Percentiles rank a stretch among this genome's conserved stretches.
phyloP scores from a whole-genome alignment of 2,329 filamentous ascomycete genomes.

The Colletotrichum tamarilloi region DNA sequence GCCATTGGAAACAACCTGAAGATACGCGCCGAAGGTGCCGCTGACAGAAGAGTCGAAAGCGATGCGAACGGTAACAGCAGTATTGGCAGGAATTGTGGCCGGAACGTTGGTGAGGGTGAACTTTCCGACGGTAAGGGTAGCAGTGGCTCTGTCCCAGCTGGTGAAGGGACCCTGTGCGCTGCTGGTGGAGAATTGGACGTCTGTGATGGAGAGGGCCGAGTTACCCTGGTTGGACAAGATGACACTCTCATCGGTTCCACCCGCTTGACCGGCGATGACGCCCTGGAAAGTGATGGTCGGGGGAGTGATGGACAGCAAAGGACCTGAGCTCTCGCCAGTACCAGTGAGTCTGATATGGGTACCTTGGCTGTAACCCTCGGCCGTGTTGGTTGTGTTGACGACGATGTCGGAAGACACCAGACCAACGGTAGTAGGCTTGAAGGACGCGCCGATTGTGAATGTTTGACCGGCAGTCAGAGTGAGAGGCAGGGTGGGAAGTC shows the following conservation, averaged over 20 bases:
- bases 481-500: conserved; percentile 46
- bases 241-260: conserved; percentile 54
- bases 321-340: conserved; percentile 56
- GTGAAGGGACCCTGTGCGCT: conserved; percentile 58
- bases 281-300: conserved; percentile 60
- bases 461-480: conserved; percentile 47
- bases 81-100: conserved; percentile 52
- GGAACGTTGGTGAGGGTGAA: conserved; percentile 63
- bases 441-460: conserved; percentile 57
- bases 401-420: conserved; percentile 58
- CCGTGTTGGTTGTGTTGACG: conserved; percentile 59
- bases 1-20: conserved; percentile 59
- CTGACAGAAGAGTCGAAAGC: conserved; percentile 57
- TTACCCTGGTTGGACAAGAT: conserved; percentile 64
- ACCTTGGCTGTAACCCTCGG: conserved; percentile 56
- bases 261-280: conserved; percentile 56
- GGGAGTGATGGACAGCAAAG: conserved; percentile 60
- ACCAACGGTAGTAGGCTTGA: conserved; percentile 59
- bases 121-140: conserved; percentile 53
- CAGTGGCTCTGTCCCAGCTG: conserved; percentile 47
- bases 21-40: conserved; percentile 62
- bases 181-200: conserved; percentile 55
- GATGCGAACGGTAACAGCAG: conserved; percentile 53
- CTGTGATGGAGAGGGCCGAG: conserved; percentile 53
- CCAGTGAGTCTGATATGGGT: conserved; percentile 61